A percentile compares a stretch with the other conserved stretches of the same genome.
Evolutionary conservation across 495 filamentous ascomycete genomes (phyloP).

Genomic region (Pseudevernia furfuracea): DNA sequence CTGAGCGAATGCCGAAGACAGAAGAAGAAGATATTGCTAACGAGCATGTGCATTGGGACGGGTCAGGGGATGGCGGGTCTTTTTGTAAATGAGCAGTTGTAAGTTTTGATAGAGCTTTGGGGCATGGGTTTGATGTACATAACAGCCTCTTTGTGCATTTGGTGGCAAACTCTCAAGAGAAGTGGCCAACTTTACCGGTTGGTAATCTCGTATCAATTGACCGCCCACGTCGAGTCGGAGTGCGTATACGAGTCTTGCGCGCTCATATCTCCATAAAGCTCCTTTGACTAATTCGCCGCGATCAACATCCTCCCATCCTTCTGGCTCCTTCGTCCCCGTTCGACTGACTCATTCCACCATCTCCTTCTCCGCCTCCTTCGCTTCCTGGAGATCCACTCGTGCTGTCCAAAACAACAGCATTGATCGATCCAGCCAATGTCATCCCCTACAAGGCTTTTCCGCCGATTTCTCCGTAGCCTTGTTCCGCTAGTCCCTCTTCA

Average conservation of each 20-base stretch:
- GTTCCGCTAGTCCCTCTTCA: constrained; percentile 61
- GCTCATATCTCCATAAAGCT: background rate
- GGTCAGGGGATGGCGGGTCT: constrained; percentile 80
- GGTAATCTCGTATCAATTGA: background rate
- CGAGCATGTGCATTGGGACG: constrained; percentile 82
- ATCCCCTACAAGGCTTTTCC: constrained; percentile 24
- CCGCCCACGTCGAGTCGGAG: background rate
- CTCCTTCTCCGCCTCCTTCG: too few relatives aligned
- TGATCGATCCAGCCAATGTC: too few relatives aligned
- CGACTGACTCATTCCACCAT: too few relatives aligned
- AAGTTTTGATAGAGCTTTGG: constrained; percentile 9
- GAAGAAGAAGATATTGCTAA: constrained; percentile 76
- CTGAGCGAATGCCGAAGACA: constrained; percentile 69
- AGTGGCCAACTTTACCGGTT: background rate
- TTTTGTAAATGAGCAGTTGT: constrained; percentile 71
- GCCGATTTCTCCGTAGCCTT: constrained; percentile 62
- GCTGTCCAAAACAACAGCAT: too few relatives aligned
- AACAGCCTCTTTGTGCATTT: background rate
- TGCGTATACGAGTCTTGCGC: background rate
- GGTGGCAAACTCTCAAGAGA: background rate
- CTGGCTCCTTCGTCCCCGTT: too few relatives aligned
- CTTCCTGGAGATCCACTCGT: too few relatives aligned
- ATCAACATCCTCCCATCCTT: too few relatives aligned
- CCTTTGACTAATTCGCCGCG: too few relatives aligned
- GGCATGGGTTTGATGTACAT: background rate